Conservation (phyloP, 768 basidiomycete genomes). For the Kwoniella bestiolae region DNA sequence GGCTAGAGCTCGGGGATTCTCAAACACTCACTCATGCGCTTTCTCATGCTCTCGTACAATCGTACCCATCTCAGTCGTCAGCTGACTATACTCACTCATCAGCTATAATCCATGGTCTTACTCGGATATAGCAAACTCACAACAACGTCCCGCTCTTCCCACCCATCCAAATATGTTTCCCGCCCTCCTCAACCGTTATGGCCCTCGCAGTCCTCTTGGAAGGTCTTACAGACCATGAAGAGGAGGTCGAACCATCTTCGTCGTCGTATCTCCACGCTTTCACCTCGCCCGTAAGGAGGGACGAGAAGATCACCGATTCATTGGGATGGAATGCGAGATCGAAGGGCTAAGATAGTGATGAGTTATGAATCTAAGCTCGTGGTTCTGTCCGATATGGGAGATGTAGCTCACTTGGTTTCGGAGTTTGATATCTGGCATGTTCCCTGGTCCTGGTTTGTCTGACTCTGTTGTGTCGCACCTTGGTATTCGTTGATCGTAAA, state of each 20-base stretch:
- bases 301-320: conserved; percentile 68
- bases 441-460: not conserved
- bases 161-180: conserved; percentile 71
- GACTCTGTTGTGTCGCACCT: not conserved
- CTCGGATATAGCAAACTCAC: too few species aligned
- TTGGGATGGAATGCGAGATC: conserved; percentile 86
- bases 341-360: conserved; percentile 87
- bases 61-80: conserved; percentile 40
- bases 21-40: conserved; percentile 50
- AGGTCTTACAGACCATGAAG: conserved; percentile 68
- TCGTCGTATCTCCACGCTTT: conserved; percentile 81
- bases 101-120: not conserved
- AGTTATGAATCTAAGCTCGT: too few species aligned
- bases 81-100: conserved; percentile 15
- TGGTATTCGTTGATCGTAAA: too few species aligned
- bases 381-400: not conserved
- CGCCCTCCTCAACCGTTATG: conserved; percentile 70
- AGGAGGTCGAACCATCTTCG: conserved; percentile 55
- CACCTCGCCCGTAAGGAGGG: conserved; percentile 77
- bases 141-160: conserved; percentile 80
- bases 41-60: conserved; percentile 42
- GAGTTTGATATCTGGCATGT: conserved; percentile 56
- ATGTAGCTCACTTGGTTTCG: conserved; percentile 50
- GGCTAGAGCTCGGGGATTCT: too few species aligned
- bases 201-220: conserved; percentile 84